phyloP scores from a whole-genome alignment of 805 yeast genomes.

The Zygosaccharomyces gambellarensis region DNA sequence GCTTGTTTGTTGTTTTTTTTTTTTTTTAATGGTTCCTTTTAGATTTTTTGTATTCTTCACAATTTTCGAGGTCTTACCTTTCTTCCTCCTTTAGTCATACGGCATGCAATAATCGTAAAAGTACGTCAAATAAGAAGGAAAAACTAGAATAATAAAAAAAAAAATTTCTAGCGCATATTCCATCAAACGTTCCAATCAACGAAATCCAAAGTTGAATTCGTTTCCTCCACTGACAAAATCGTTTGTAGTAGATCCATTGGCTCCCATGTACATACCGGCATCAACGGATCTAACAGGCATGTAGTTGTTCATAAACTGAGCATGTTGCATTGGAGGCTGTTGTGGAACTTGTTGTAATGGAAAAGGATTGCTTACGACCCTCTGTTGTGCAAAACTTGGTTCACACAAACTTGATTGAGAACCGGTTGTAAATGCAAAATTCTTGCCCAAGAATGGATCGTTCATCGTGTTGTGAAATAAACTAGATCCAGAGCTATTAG shows the following conservation, averaged over 20 bases:
- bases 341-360: conserved; percentile 11
- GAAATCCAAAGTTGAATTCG: conserved; percentile 11
- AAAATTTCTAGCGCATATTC: background rate
- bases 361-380: conserved; percentile 23
- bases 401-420: conserved; percentile 13
- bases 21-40: conserved; percentile 1
- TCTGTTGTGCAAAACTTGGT: conserved; percentile 15
- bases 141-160: background rate
- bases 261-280: conserved; percentile 11
- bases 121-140: conserved; percentile 3
- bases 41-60: conserved; percentile 1
- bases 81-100: conserved; percentile 1
- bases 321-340: conserved; percentile 11
- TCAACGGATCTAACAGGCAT: conserved; percentile 9
- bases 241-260: conserved; percentile 6
- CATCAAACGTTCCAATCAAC: conserved; percentile 1
- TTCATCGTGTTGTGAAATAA: conserved; percentile 14
- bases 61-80: background rate
- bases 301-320: conserved; percentile 10
- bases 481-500: conserved; percentile 15
- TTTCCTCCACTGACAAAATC: conserved; percentile 7
- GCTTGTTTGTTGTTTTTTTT: background rate
- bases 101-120: conserved; percentile 9
- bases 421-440: conserved; percentile 14
- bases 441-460: conserved; percentile 13